Conservation (phyloP, 2,329 filamentous ascomycete species). For the Huntiella abstrusa region DNA sequence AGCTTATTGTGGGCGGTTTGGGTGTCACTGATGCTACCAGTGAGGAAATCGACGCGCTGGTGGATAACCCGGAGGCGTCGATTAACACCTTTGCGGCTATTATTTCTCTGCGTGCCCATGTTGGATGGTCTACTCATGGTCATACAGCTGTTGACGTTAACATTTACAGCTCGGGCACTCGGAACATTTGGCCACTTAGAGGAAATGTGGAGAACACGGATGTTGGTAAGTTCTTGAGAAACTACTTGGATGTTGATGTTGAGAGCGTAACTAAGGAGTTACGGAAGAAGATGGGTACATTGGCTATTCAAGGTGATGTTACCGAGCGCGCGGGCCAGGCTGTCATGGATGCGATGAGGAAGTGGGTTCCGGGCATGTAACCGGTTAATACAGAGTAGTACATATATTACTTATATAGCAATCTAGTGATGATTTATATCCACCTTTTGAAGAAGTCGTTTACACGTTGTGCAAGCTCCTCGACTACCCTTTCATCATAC, state of each 20-base stretch:
- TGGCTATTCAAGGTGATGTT: constrained; percentile 3
- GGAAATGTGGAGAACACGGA: constrained; percentile 96
- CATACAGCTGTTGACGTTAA: constrained; percentile 93
- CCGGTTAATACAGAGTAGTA: not conserved
- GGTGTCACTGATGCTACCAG: constrained; percentile 58
- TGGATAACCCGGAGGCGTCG: constrained; percentile 36
- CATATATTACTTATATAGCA: constrained; percentile 15
- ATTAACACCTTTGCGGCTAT: constrained; percentile 56
- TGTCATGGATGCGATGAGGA: constrained; percentile 9
- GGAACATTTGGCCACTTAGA: constrained; percentile 41
- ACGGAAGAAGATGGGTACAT: constrained; percentile 26
- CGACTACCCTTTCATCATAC: constrained; percentile 60
- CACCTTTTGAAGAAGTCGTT: not conserved
- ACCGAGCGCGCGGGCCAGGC: constrained; percentile 5
- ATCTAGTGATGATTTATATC: not conserved
- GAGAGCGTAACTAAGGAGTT: constrained; percentile 61
- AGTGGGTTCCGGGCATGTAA: constrained; percentile 8
- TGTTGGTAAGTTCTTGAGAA: constrained; percentile 60
- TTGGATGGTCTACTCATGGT: constrained; percentile 89
- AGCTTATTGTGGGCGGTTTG: constrained; percentile 50
- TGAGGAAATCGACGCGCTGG: constrained; percentile 49
- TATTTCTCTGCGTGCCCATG: constrained; percentile 68
- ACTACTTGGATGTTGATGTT: constrained; percentile 67
- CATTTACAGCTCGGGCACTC: constrained; percentile 65
- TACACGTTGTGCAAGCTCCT: constrained; percentile 51